A percentile compares a stretch with the other conserved stretches of the same genome.
phyloP scores from a whole-genome alignment of 2,329 filamentous ascomycete species.

The Colletotrichum sublineola region DNA sequence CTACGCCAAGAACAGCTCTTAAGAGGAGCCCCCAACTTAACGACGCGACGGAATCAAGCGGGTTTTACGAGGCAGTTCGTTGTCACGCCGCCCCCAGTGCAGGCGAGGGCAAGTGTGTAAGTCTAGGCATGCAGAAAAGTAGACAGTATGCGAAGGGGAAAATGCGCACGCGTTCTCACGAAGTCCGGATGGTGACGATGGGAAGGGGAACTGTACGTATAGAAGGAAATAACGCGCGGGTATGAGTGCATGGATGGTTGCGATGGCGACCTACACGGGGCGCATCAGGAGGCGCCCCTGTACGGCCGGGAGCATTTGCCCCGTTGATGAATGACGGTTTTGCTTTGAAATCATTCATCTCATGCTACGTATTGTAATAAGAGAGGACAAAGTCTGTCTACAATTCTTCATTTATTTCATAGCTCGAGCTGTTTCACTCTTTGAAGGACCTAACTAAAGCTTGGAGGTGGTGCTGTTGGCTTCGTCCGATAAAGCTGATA shows the following conservation, averaged over 20 bases:
- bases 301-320: conserved; percentile 27
- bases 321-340: conserved; percentile 37
- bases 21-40: conserved; percentile 26
- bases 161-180: conserved; percentile 21
- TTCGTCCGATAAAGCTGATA: conserved; percentile 38
- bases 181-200: conserved; percentile 26
- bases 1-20: conserved; percentile 75
- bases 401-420: conserved; percentile 1
- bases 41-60: conserved; percentile 23
- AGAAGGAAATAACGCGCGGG: conserved; percentile 15
- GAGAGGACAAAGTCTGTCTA: conserved; percentile 28
- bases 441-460: not conserved
- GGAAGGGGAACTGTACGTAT: conserved; percentile 37
- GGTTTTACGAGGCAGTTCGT: conserved; percentile 9
- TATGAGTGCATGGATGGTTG: conserved; percentile 36
- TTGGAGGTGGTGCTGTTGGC: not conserved
- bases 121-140: conserved; percentile 35
- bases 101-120: conserved; percentile 17
- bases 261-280: conserved; percentile 36
- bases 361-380: conserved; percentile 41
- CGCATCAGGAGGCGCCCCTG: conserved; percentile 34
- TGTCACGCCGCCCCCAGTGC: not conserved
- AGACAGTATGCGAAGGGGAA: conserved; percentile 30
- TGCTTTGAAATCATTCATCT: conserved; percentile 38
- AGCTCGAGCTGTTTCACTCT: not conserved